Base-by-base conservation (phyloP, 148 eudicot species). In the Amaranthus hypochondriacus region DNA sequence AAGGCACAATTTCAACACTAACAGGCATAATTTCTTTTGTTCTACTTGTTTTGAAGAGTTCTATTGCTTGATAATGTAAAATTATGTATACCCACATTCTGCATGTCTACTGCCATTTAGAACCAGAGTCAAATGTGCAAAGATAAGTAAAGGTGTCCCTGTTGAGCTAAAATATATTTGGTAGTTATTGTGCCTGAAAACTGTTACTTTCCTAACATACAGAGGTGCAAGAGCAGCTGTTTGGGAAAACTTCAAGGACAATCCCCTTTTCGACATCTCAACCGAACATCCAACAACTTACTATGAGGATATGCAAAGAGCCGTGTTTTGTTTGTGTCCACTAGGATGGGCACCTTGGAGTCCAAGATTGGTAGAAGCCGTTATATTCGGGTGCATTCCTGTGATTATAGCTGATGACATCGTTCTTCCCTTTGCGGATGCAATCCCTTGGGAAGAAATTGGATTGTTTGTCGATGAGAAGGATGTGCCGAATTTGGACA, bases 341-440 rank as follows among this genome's bases (percentile, higher is more conserved):
- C 97, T 92, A 4, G 99, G 99, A 7, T 95, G 99, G 99, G 99
- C 99, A 42, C 99, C 99, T 9, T 95, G 99, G 99, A 92, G 97
- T 80, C 98, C 99, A 4, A 84, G 99, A 81, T 77, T 95, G 54
- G 99, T 95, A 8, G 99, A 95, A 81, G 99, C 99, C 2, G 99
- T 95, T 12, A 86, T 95, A 58, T 95, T 95, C 14, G 99, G 99
- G 59, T 95, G 99, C 81, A 95, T 95, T 65, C 99, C 99, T 13
- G 96, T 95, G 43, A 92, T 95, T 72, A 92, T 95, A 47, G 99
- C 99, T 14, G 99, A 95, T 56, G 97, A 95, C 73, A 95, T 95
- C 47, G 97, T 92, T 56, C 85, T 95, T 54, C 99, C 99, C 6
- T 95, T 95, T 75, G 99, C 99, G 21, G 99, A 95, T 83, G 99